phyloP scores from a whole-genome alignment of 768 basidiomycete genomes.

The Pleurotus salmoneostramineus region DNA sequence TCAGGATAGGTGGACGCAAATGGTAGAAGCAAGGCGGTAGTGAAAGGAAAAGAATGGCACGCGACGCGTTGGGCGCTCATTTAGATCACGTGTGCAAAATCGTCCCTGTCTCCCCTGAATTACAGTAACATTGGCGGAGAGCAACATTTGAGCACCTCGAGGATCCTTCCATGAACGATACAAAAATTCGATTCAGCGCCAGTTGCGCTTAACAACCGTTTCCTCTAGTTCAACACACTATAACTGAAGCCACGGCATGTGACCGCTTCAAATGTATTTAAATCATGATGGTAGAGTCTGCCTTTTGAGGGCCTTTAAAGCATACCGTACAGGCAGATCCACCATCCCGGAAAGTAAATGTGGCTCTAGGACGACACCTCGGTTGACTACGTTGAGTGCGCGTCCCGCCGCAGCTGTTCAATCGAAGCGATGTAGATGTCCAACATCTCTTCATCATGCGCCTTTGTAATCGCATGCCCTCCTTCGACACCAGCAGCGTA shows the following conservation, averaged over 20 bases:
- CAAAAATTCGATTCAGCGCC: too few relatives aligned
- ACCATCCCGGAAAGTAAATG: too few relatives aligned
- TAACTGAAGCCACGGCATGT: background rate
- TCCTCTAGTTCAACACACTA: background rate
- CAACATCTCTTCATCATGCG: too few relatives aligned
- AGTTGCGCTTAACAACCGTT: background rate
- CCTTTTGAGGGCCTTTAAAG: too few relatives aligned
- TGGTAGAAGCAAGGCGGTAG: background rate
- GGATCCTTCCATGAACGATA: background rate
- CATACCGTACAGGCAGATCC: too few relatives aligned
- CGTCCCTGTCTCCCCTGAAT: background rate
- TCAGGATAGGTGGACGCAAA: background rate
- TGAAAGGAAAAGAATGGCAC: background rate
- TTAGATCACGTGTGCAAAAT: background rate
- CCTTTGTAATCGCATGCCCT: too few relatives aligned
- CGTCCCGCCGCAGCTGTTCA: too few relatives aligned
- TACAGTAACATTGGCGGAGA: background rate
- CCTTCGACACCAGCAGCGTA: background rate
- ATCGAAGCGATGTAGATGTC: too few relatives aligned
- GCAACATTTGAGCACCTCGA: too few relatives aligned
- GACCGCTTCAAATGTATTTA: background rate
- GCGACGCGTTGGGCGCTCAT: background rate
- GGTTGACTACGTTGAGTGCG: too few relatives aligned
- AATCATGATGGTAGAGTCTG: background rate
- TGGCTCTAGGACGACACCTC: too few relatives aligned